These are phyloP conservation scores for Amanita muscaria DNA, from an alignment of 768 basidiomycete species.

Conservation along the genomic window DNA sequence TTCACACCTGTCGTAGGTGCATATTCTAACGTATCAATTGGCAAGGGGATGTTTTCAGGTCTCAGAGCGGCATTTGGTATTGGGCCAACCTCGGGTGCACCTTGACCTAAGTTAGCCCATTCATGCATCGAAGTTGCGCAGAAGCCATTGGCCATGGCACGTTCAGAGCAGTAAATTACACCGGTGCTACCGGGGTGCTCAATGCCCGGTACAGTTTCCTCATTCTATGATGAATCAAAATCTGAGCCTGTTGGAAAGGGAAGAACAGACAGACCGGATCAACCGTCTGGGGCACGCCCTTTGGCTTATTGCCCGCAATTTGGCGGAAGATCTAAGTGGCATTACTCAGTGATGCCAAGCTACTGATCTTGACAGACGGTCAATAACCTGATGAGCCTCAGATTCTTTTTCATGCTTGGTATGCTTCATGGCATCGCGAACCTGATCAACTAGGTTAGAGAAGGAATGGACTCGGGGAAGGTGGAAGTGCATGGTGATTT, in stretches of 20 bases:
- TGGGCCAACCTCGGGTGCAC: conserved; percentile 81
- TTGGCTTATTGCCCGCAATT: conserved; percentile 60
- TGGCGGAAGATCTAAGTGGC: conserved; percentile 61
- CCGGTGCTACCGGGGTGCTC: conserved; percentile 63
- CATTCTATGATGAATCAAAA: conserved; percentile 39
- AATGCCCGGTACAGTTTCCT: conserved; percentile 86
- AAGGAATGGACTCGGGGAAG: conserved; percentile 36
- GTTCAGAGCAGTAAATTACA: conserved; percentile 82
- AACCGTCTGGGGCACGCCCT: conserved; percentile 59
- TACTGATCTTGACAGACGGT: conserved; percentile 6
- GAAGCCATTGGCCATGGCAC: conserved; percentile 95
- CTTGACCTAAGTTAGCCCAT: conserved; percentile 90
- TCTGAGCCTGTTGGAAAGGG: not conserved
- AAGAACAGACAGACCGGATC: conserved; percentile 46
- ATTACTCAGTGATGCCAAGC: conserved; percentile 6
- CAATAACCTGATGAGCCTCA: conserved; percentile 71
- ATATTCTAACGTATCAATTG: conserved; percentile 74
- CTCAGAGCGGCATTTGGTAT: conserved; percentile 69
- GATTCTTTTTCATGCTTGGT: conserved; percentile 75
- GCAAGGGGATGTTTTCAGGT: conserved; percentile 54
- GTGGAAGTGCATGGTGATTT: conserved; percentile 35
- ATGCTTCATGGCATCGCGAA: conserved; percentile 57
- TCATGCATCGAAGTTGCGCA: conserved; percentile 66
- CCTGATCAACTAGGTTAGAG: conserved; percentile 46
- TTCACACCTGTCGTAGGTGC: conserved; percentile 91